phyloP scores from a whole-genome alignment of 306 rosid species.

The Sphenostylis stenocarpa region DNA sequence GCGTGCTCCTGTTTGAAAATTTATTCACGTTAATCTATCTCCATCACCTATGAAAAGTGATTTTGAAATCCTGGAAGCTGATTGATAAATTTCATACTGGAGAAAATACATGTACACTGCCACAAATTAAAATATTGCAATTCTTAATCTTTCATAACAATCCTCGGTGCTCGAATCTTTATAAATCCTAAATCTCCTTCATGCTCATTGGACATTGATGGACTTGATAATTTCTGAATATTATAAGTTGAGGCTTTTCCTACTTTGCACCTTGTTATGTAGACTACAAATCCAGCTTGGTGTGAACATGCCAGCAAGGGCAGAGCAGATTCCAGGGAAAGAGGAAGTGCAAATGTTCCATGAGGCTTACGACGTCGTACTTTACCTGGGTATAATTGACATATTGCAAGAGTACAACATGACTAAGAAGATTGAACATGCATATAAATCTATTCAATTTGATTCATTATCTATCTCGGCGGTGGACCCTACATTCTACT shows the following conservation, averaged over 20 bases:
- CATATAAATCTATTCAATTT: constrained; percentile 84
- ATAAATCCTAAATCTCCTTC: background rate
- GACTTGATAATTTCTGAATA: constrained; percentile 7
- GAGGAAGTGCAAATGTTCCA: constrained; percentile 64
- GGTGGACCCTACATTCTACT: constrained; percentile 90
- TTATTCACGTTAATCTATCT: background rate
- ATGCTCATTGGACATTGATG: background rate
- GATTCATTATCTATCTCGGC: constrained; percentile 92
- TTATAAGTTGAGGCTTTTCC: constrained; percentile 1
- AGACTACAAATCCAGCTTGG: constrained; percentile 99
- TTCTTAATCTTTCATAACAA: background rate
- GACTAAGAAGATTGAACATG: constrained; percentile 91
- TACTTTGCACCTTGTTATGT: constrained; percentile 28
- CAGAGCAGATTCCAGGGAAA: constrained; percentile 76
- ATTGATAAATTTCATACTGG: constrained; percentile 10
- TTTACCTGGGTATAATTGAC: constrained; percentile 92
- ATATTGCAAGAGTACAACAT: constrained; percentile 91
- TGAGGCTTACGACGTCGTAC: constrained; percentile 86
- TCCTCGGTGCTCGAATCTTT: background rate
- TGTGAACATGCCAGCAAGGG: constrained; percentile 98
- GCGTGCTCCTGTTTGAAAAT: background rate
- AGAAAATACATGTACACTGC: background rate
- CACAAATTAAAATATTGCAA: background rate
- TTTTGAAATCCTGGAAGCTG: background rate
- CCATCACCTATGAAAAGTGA: background rate